Evolutionary conservation across 164 flowering plant genomes (phyloP).

Genomic region (Nymphaea colorata): DNA sequence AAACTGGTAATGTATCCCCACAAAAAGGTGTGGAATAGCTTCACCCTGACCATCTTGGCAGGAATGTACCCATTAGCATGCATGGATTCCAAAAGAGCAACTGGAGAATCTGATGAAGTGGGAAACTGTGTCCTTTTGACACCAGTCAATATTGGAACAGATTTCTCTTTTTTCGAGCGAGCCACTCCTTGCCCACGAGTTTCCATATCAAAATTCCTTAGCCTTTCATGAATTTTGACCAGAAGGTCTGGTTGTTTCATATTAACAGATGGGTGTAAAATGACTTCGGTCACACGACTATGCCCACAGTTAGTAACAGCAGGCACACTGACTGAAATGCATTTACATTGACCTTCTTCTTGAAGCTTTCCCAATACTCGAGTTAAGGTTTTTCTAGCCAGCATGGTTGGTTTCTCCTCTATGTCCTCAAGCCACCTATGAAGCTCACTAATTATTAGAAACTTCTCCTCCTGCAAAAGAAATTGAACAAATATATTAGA

Average conservation of each 20-base stretch:
- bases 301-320: conserved; percentile 56
- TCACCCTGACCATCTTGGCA: conserved; percentile 87
- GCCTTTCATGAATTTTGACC: conserved; percentile 63
- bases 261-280: conserved; percentile 69
- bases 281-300: conserved; percentile 39
- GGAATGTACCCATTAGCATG: conserved; percentile 75
- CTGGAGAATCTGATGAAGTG: conserved; percentile 24
- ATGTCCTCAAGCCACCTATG: conserved; percentile 59
- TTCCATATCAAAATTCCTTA: conserved; percentile 61
- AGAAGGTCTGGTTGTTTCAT: conserved; percentile 37
- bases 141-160: conserved; percentile 47
- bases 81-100: conserved; percentile 49
- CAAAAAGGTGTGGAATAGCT: conserved; percentile 68
- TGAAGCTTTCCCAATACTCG: conserved; percentile 67
- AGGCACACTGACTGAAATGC: conserved; percentile 47
- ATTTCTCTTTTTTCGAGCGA: conserved; percentile 25
- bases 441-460: conserved; percentile 59
- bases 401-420: conserved; percentile 37
- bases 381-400: conserved; percentile 64
- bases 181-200: conserved; percentile 37
- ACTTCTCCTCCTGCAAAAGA: conserved; percentile 54
- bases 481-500: neutral
- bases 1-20: conserved; percentile 51
- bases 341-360: conserved; percentile 62
- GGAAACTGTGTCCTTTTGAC: conserved; percentile 32